Conservation (phyloP, 2,329 filamentous ascomycete species). For the Myriosclerotinia scirpicola region DNA sequence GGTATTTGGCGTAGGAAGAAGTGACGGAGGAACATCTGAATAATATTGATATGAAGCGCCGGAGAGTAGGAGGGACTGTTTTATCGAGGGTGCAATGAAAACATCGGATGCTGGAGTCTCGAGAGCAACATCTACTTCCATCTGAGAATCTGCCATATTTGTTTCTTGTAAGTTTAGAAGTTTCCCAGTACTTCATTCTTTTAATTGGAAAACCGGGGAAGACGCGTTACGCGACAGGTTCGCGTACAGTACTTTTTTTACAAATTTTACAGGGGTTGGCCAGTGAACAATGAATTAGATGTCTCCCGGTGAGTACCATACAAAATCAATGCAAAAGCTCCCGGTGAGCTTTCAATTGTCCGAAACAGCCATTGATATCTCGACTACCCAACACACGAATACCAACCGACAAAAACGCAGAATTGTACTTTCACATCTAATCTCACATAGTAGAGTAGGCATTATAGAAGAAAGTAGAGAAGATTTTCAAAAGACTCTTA, state of each 20-base stretch:
- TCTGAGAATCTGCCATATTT: constrained; percentile 43
- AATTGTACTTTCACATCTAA: background rate
- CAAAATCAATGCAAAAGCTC: background rate
- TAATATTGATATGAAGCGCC: constrained; percentile 72
- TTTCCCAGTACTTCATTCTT: background rate
- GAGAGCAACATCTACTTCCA: constrained; percentile 39
- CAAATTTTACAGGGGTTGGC: constrained; percentile 8
- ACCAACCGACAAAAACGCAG: too few relatives aligned
- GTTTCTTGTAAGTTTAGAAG: background rate
- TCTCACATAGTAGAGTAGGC: background rate
- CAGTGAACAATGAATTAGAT: background rate
- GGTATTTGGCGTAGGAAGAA: constrained; percentile 46
- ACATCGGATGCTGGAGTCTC: constrained; percentile 41
- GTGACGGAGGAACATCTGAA: constrained; percentile 64
- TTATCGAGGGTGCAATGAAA: constrained; percentile 71
- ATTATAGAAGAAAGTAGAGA: background rate
- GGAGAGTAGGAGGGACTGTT: constrained; percentile 54
- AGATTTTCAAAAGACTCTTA: background rate
- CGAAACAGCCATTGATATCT: background rate
- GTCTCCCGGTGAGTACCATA: background rate
- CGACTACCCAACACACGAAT: background rate
- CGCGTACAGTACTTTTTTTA: constrained; percentile 18
- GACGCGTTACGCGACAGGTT: constrained; percentile 22
- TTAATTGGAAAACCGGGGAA: constrained; percentile 1
- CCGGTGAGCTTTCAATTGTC: background rate